A percentile compares a stretch with the other conserved stretches of the same genome.
phyloP scores from a whole-genome alignment of 768 basidiomycete species.

The Phlegmacium glaucopus region DNA sequence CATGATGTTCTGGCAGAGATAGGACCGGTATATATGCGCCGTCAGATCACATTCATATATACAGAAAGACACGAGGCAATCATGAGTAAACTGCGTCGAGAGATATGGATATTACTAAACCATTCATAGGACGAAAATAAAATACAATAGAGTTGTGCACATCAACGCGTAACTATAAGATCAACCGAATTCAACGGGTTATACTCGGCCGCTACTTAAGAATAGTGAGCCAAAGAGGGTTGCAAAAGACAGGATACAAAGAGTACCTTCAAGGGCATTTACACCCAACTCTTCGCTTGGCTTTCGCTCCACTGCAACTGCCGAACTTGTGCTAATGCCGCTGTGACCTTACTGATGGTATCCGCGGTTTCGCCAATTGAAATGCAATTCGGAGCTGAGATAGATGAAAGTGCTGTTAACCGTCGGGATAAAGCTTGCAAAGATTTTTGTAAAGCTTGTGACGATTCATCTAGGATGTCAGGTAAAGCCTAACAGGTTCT shows the following conservation, averaged over 20 bases:
- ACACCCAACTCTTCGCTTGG: conserved; percentile 10
- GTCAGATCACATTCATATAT: not conserved
- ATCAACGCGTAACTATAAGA: no score
- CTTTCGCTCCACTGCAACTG: conserved; percentile 50
- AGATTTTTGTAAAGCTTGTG: conserved; percentile 44
- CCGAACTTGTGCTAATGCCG: conserved; percentile 58
- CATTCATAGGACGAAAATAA: not conserved
- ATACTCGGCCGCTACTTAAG: no score
- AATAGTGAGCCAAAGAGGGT: no score
- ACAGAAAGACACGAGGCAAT: conserved; percentile 16
- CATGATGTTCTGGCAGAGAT: no score
- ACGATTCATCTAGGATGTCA: conserved; percentile 8
- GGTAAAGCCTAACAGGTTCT: no score
- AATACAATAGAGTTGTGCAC: not conserved
- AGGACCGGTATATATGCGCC: no score
- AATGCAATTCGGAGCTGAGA: conserved; percentile 37
- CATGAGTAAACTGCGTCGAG: conserved; percentile 15
- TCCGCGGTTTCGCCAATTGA: conserved; percentile 62
- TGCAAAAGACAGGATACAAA: no score
- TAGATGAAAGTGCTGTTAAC: conserved; percentile 42
- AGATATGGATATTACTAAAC: no score
- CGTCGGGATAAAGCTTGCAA: conserved; percentile 50
- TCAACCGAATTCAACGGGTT: no score
- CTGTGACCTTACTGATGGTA: conserved; percentile 60
- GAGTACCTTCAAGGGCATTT: not conserved